A percentile compares a stretch with the other conserved stretches of the same genome.
Evolutionary conservation across 2,329 filamentous ascomycete species (phyloP).

Genomic region (Tolypocladium guangdongense): DNA sequence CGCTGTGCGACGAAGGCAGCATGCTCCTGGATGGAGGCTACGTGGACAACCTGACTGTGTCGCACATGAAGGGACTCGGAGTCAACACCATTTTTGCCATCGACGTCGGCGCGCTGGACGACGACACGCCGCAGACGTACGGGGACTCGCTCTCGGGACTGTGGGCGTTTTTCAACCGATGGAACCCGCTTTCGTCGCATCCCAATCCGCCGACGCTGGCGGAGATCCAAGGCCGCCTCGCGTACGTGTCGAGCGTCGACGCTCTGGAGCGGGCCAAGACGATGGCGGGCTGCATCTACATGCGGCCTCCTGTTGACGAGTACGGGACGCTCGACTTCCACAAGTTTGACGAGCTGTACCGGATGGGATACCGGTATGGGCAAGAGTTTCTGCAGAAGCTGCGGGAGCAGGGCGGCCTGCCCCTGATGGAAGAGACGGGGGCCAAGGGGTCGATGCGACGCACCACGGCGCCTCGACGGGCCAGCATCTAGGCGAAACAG

Average conservation of each 20-base stretch:
- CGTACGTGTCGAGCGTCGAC: conserved; percentile 91
- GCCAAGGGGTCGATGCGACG: conserved; percentile 66
- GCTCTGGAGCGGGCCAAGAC: conserved; percentile 88
- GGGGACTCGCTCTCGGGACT: conserved; percentile 90
- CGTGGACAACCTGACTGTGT: conserved; percentile 91
- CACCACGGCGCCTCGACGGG: conserved; percentile 69
- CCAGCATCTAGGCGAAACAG: conserved; percentile 50
- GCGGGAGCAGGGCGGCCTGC: conserved; percentile 66
- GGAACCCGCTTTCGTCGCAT: conserved; percentile 85
- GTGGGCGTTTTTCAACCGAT: conserved; percentile 90
- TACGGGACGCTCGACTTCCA: conserved; percentile 94
- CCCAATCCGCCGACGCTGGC: conserved; percentile 91
- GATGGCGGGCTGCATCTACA: conserved; percentile 85
- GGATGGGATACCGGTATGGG: conserved; percentile 78
- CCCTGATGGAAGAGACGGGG: conserved; percentile 58
- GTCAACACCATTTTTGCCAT: conserved; percentile 92
- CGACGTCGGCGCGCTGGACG: conserved; percentile 86
- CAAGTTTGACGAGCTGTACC: conserved; percentile 95
- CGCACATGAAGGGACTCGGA: conserved; percentile 91
- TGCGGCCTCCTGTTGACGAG: conserved; percentile 86
- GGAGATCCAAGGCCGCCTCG: conserved; percentile 89
- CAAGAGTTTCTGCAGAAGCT: conserved; percentile 68
- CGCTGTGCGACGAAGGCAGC: conserved; percentile 90
- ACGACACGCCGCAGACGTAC: conserved; percentile 82
- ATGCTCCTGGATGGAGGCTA: conserved; percentile 97